Evolutionary conservation across 768 basidiomycete genomes (phyloP).

Genomic region (Kwoniella europaea): DNA sequence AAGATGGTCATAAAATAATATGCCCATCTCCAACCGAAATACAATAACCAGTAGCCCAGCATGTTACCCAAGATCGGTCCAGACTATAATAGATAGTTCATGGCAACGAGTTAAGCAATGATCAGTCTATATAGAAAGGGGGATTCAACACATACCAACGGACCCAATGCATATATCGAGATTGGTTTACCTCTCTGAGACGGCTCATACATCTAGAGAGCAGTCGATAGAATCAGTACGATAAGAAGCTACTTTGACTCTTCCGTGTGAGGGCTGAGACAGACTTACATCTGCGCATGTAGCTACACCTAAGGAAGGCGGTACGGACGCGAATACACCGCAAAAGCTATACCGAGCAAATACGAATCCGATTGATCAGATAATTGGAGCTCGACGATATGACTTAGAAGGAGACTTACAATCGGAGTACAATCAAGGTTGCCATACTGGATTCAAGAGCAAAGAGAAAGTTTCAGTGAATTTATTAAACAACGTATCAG

Average conservation of each 20-base stretch:
- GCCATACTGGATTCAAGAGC: constrained; percentile 31
- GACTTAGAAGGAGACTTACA: constrained; percentile 25
- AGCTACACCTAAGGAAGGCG: constrained; percentile 51
- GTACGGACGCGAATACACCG: constrained; percentile 46
- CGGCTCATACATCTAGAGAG: constrained; percentile 36
- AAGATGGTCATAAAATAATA: constrained; percentile 47
- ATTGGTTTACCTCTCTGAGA: constrained; percentile 46
- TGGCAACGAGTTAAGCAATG: neutral
- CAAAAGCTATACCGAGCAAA: constrained; percentile 28
- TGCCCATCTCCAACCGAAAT: constrained; percentile 49
- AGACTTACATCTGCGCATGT: constrained; percentile 49
- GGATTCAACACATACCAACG: constrained; percentile 31
- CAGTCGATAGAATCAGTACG: too few species aligned
- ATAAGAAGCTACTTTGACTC: too few species aligned
- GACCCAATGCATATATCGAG: constrained; percentile 49
- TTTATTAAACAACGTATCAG: too few species aligned
- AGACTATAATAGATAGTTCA: constrained; percentile 19
- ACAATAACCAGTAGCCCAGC: constrained; percentile 51
- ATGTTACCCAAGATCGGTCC: constrained; percentile 50
- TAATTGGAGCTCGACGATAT: neutral
- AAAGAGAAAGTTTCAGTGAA: too few species aligned
- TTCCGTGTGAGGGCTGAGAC: neutral
- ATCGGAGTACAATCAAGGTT: constrained; percentile 44
- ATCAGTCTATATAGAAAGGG: neutral
- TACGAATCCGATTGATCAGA: neutral